These are phyloP conservation scores for Boletus barrowsii DNA, from an alignment of 768 basidiomycete genomes.

Conservation along the genomic window DNA sequence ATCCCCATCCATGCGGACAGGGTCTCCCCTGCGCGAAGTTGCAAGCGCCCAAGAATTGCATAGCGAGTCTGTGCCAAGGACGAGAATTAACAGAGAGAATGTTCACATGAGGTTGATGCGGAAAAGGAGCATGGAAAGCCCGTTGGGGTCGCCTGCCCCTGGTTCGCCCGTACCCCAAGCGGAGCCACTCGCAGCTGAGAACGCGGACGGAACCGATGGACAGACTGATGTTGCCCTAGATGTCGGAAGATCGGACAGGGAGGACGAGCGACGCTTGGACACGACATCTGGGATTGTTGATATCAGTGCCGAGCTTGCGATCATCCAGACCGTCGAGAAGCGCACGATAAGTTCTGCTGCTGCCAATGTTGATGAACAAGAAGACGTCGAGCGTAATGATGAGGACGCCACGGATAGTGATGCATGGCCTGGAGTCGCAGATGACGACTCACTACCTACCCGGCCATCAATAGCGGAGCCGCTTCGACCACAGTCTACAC, in stretches of 20 bases:
- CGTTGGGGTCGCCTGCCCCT: constrained; percentile 24
- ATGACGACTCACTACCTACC: neutral
- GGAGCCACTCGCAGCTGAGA: neutral
- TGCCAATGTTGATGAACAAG: neutral
- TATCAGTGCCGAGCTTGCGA: constrained; percentile 49
- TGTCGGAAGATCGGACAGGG: constrained; percentile 9
- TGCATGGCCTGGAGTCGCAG: neutral
- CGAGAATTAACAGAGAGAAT: constrained; percentile 52
- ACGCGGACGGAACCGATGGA: neutral
- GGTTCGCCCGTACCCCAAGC: constrained; percentile 7
- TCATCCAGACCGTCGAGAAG: constrained; percentile 48
- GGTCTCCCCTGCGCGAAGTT: constrained; percentile 28
- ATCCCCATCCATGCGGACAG: constrained; percentile 23
- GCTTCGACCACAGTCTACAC: constrained; percentile 8
- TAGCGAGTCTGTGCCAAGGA: constrained; percentile 27
- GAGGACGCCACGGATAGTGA: neutral
- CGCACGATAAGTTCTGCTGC: constrained; percentile 23
- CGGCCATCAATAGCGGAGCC: constrained; percentile 1
- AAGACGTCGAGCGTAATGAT: neutral
- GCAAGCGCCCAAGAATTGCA: constrained; percentile 22
- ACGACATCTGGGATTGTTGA: constrained; percentile 34
- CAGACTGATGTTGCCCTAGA: neutral
- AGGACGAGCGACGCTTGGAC: constrained; percentile 37
- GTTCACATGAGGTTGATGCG: constrained; percentile 48
- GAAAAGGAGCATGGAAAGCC: constrained; percentile 44